A percentile compares a stretch with the other conserved stretches of the same genome.
These are phyloP conservation scores for Sporothrix curviconia DNA, from an alignment of 2,329 filamentous ascomycete species.

Conservation along the genomic window DNA sequence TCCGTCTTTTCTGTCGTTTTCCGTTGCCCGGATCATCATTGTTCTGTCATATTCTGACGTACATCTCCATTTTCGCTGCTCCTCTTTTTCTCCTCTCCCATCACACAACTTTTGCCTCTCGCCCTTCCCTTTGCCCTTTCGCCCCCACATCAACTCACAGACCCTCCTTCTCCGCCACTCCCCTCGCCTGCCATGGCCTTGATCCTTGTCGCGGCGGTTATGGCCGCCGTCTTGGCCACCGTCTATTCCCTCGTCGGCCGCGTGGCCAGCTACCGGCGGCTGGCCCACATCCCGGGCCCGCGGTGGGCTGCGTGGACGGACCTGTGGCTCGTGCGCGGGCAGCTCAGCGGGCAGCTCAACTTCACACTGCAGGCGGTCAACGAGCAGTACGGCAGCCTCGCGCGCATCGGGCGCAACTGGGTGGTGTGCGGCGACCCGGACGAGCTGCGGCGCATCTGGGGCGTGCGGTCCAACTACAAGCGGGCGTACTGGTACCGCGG, in stretches of 20 bases:
- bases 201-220: not conserved
- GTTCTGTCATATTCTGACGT: no score
- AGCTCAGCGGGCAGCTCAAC: slow-evolving; percentile 22
- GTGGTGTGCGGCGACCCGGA: slow-evolving; percentile 26
- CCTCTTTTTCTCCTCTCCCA: not conserved
- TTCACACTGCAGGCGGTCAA: slow-evolving; percentile 22
- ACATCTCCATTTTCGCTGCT: not conserved
- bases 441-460: slow-evolving; percentile 28
- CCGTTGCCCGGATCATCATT: no score
- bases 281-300: slow-evolving; percentile 27
- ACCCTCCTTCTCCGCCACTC: not conserved
- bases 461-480: slow-evolving; percentile 23
- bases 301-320: slow-evolving; percentile 24
- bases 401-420: slow-evolving; percentile 25
- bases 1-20: no score
- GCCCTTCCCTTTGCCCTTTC: not conserved
- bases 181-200: not conserved
- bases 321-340: slow-evolving; percentile 27
- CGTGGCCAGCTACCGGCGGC: slow-evolving; percentile 10
- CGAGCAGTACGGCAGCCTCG: slow-evolving; percentile 24
- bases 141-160: not conserved
- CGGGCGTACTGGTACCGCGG: slow-evolving; percentile 39
- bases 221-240: not conserved
- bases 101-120: not conserved
- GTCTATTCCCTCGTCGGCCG: not conserved